Percentiles rank a stretch among this genome's conserved stretches.
phyloP scores from a whole-genome alignment of 495 filamentous ascomycete species.

The Evernia prunastri region DNA sequence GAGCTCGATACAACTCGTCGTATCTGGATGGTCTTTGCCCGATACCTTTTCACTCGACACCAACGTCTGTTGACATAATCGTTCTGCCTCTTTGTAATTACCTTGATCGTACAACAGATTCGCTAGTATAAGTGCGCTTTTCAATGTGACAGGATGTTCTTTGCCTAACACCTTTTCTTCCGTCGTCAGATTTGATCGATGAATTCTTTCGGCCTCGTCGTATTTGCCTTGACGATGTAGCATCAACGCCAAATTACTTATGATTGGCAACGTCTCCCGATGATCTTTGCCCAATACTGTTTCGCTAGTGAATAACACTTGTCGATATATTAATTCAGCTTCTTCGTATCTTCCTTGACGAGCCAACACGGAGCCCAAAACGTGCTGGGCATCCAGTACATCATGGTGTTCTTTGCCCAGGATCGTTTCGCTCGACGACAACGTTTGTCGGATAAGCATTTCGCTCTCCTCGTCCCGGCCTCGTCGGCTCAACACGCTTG shows the following conservation, averaged over 20 bases:
- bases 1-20: constrained; percentile 29
- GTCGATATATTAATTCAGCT: constrained; percentile 21
- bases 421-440: constrained; percentile 27
- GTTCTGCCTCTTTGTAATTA: constrained; percentile 35
- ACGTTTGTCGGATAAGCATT: constrained; percentile 8
- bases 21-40: constrained; percentile 27
- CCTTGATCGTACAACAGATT: constrained; percentile 25
- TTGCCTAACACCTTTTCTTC: constrained; percentile 30
- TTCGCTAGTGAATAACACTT: constrained; percentile 20
- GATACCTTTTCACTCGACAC: constrained; percentile 28
- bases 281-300: constrained; percentile 24
- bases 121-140: constrained; percentile 27
- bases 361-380: constrained; percentile 7
- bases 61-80: constrained; percentile 25
- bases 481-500: neutral
- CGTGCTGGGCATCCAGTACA: constrained; percentile 33
- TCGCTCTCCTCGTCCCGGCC: constrained; percentile 18
- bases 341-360: constrained; percentile 7
- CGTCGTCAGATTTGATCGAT: constrained; percentile 26
- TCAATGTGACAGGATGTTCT: constrained; percentile 28
- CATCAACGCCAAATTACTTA: constrained; percentile 22
- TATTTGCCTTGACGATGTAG: constrained; percentile 8
- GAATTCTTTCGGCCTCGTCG: constrained; percentile 31
- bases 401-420: constrained; percentile 35
- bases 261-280: constrained; percentile 21